A percentile compares a stretch with the other conserved stretches of the same genome.
These are phyloP conservation scores for Yamadazyma songkhlaensis DNA, from an alignment of 1,139 yeast genomes.

Conservation along the genomic window DNA sequence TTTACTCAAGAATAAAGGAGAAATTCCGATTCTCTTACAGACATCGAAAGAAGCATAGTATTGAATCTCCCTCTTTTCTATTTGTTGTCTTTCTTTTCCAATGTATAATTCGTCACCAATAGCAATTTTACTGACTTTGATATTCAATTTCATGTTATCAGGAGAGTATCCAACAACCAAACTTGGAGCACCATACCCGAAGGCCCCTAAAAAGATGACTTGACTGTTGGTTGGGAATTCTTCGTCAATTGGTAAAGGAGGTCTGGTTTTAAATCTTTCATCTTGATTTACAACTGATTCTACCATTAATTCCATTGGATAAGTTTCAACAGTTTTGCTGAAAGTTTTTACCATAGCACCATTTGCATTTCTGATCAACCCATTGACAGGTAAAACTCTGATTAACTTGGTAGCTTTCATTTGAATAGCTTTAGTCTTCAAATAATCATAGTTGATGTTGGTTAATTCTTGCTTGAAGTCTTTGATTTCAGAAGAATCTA, in stretches of 20 bases:
- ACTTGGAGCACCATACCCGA: slow-evolving; percentile 87
- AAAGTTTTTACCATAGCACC: slow-evolving; percentile 81
- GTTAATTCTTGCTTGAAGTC: slow-evolving; percentile 26
- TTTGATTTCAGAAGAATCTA: slow-evolving; percentile 39
- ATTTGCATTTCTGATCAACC: slow-evolving; percentile 61
- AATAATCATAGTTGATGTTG: slow-evolving; percentile 23
- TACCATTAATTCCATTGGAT: slow-evolving; percentile 78
- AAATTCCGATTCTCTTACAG: slow-evolving; percentile 54
- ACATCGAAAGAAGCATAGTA: slow-evolving; percentile 72
- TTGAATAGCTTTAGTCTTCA: slow-evolving; percentile 55
- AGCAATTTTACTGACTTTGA: slow-evolving; percentile 49
- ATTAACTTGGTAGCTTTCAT: slow-evolving; percentile 55
- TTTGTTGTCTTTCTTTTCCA: slow-evolving; percentile 55
- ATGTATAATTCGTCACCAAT: slow-evolving; percentile 57
- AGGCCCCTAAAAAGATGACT: slow-evolving; percentile 82
- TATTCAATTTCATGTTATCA: slow-evolving; percentile 51
- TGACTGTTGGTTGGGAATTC: slow-evolving; percentile 77
- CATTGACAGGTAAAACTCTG: slow-evolving; percentile 76
- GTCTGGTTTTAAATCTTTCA: slow-evolving; percentile 65
- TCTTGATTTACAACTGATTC: slow-evolving; percentile 74
- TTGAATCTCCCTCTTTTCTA: slow-evolving; percentile 53
- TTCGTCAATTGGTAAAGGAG: slow-evolving; percentile 73
- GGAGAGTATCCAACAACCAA: slow-evolving; percentile 62
- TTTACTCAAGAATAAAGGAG: slow-evolving; percentile 68
- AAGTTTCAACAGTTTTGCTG: slow-evolving; percentile 49